These are phyloP conservation scores for Pseudogymnoascus sp. DNA, from an alignment of 2,329 filamentous ascomycete species.

Conservation along the genomic window DNA sequence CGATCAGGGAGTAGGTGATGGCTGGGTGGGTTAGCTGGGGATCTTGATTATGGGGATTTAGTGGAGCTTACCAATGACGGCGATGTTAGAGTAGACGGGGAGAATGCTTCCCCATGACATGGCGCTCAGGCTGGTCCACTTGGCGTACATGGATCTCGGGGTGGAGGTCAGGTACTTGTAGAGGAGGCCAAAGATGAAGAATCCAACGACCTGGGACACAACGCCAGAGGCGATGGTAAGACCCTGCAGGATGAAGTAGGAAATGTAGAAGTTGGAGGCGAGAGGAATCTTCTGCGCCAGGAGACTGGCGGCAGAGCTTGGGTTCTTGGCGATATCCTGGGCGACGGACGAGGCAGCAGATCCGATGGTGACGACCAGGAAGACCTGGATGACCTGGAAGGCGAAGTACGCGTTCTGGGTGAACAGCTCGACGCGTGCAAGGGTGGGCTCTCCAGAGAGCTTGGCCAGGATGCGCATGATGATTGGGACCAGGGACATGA, in stretches of 20 bases:
- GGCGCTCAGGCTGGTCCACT: slow-evolving; percentile 65
- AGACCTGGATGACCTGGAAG: slow-evolving; percentile 87
- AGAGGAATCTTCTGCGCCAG: slow-evolving; percentile 69
- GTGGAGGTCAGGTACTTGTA: slow-evolving; percentile 69
- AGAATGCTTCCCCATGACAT: slow-evolving; percentile 79
- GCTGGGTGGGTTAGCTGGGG: slow-evolving; percentile 37
- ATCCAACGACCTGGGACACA: slow-evolving; percentile 63
- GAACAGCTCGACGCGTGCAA: slow-evolving; percentile 74
- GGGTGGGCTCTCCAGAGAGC: slow-evolving; percentile 69
- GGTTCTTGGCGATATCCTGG: slow-evolving; percentile 53
- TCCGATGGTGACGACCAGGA: slow-evolving; percentile 75
- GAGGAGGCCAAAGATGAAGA: slow-evolving; percentile 65
- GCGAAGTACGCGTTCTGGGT: slow-evolving; percentile 87
- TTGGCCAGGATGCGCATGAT: slow-evolving; percentile 76
- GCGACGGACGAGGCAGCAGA: slow-evolving; percentile 69
- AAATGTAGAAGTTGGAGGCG: slow-evolving; percentile 89
- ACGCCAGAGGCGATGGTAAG: slow-evolving; percentile 67
- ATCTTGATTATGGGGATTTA: neutral
- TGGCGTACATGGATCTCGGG: slow-evolving; percentile 69
- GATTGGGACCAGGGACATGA: slow-evolving; percentile 80
- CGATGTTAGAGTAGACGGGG: slow-evolving; percentile 73
- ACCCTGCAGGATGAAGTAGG: slow-evolving; percentile 90
- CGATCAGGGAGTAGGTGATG: slow-evolving; percentile 78
- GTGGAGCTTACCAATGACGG: slow-evolving; percentile 58
- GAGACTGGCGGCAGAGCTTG: slow-evolving; percentile 51